Percentiles rank a stretch among this genome's conserved stretches.
phyloP scores from a whole-genome alignment of 352 stramenopile genomes.

The Globisporangium camurandrum region DNA sequence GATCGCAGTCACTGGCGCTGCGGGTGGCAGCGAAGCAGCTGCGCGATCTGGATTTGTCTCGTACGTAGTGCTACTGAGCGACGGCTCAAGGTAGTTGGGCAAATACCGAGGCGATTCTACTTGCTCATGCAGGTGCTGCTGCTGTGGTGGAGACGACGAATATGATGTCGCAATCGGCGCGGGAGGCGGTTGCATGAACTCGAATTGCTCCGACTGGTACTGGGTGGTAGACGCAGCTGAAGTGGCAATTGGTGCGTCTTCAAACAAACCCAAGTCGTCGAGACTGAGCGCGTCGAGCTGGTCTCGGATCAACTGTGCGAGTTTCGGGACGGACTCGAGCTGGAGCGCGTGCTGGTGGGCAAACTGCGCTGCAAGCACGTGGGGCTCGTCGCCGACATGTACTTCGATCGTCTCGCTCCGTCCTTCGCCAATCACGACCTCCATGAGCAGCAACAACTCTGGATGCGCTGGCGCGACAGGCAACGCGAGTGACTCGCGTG shows the following conservation, averaged over 20 bases:
- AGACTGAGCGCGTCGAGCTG: slow-evolving; percentile 33
- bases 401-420: slow-evolving; percentile 67
- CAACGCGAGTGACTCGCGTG: background rate
- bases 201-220: slow-evolving; percentile 2
- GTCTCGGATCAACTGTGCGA: slow-evolving; percentile 50
- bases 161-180: too few species aligned
- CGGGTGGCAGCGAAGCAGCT: too few species aligned
- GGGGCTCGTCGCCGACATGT: slow-evolving; percentile 38
- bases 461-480: background rate
- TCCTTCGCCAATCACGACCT: slow-evolving; percentile 65
- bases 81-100: background rate
- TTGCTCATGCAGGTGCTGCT: background rate
- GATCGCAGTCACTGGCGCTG: background rate
- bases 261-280: slow-evolving; percentile 5
- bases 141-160: background rate
- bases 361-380: slow-evolving; percentile 40
- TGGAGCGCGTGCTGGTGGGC: slow-evolving; percentile 37
- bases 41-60: too few species aligned
- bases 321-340: slow-evolving; percentile 38
- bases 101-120: background rate
- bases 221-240: background rate
- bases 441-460: slow-evolving; percentile 67
- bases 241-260: background rate
- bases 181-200: background rate
- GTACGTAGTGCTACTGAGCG: background rate